phyloP scores from a whole-genome alignment of 2,329 filamentous ascomycete genomes.

The Monilinia laxa region DNA sequence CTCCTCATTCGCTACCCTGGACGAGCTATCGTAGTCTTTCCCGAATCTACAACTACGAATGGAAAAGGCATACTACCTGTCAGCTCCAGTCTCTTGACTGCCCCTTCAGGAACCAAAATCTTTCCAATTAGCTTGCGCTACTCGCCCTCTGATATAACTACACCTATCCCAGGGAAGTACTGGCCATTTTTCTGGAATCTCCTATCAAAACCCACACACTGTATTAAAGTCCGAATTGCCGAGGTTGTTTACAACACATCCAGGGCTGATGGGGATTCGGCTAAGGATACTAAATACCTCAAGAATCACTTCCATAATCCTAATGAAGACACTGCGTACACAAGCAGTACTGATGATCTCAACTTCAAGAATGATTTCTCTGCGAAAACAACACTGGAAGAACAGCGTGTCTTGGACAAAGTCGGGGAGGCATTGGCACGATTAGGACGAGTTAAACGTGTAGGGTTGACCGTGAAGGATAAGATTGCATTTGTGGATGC shows the following conservation, averaged over 20 bases:
- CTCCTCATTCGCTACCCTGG: conserved; percentile 68
- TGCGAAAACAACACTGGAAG: conserved; percentile 46
- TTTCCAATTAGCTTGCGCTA: conserved; percentile 92
- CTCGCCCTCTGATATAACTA: conserved; percentile 84
- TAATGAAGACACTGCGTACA: conserved; percentile 35
- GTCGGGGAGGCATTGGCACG: conserved; percentile 85
- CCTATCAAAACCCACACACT: conserved; percentile 80
- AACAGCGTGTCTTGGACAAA: conserved; percentile 71
- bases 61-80: conserved; percentile 85
- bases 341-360: conserved; percentile 39
- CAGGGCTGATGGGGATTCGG: conserved; percentile 33
- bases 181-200: conserved; percentile 79
- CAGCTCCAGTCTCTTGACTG: conserved; percentile 71
- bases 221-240: conserved; percentile 86
- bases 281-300: conserved; percentile 40
- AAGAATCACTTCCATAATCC: conserved; percentile 36
- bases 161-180: conserved; percentile 77
- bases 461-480: conserved; percentile 78
- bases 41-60: conserved; percentile 92
- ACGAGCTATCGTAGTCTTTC: conserved; percentile 81
- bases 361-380: conserved; percentile 35
- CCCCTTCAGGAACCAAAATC: conserved; percentile 67
- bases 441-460: conserved; percentile 82
- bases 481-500: conserved; percentile 79
- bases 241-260: conserved; percentile 63